These are phyloP conservation scores for Colletotrichum cuscutae DNA, from an alignment of 2,329 filamentous ascomycete genomes.

Conservation along the genomic window DNA sequence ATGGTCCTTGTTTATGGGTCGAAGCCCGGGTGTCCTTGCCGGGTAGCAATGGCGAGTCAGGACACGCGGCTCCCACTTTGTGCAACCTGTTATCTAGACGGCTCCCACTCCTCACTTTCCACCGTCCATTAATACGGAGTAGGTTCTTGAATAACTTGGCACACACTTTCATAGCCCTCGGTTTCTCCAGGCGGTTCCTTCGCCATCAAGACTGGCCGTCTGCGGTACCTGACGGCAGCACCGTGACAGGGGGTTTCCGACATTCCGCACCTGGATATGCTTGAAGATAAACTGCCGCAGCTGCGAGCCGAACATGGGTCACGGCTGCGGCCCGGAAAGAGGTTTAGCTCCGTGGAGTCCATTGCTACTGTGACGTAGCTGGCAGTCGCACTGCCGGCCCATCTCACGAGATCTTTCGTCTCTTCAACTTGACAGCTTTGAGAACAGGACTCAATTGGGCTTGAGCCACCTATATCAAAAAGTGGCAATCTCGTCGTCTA, in stretches of 20 bases:
- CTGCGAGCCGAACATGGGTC: background rate
- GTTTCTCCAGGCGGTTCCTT: background rate
- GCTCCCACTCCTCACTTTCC: background rate
- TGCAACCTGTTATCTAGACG: background rate
- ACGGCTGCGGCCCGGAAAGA: constrained; percentile 16
- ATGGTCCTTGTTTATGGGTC: background rate
- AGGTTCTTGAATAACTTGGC: background rate
- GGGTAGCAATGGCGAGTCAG: background rate
- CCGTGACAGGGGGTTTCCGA: background rate
- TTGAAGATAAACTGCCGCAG: background rate
- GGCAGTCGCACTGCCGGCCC: background rate
- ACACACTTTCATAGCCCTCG: too few relatives aligned
- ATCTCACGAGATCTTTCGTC: background rate
- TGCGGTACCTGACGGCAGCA: background rate
- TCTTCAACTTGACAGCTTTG: background rate
- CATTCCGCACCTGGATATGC: background rate
- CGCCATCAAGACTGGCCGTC: background rate
- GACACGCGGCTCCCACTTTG: background rate
- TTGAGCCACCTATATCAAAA: background rate
- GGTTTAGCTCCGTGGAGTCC: constrained; percentile 2
- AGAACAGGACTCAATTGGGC: background rate
- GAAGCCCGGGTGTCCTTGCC: background rate
- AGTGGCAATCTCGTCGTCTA: background rate
- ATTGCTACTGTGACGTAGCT: background rate
- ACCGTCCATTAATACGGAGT: background rate